Conservation (phyloP, 352 stramenopile genomes). For the Globisporangium barbulae region DNA sequence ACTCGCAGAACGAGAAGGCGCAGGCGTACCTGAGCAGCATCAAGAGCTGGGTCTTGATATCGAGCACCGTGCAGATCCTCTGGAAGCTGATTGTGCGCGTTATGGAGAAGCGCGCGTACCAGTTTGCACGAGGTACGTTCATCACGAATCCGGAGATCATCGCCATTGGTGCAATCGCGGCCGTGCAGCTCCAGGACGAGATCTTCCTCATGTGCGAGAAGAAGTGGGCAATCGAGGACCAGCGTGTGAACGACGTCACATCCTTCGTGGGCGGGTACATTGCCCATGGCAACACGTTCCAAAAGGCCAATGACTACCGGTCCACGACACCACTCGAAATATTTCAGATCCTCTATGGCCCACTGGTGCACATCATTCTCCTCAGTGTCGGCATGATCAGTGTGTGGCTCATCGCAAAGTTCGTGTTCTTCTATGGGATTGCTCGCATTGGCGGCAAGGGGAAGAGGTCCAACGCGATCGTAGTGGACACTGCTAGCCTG, state of each 20-base stretch:
- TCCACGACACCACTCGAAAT: constrained; percentile 11
- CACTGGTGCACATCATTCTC: constrained; percentile 15
- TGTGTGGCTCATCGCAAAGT: constrained; percentile 4
- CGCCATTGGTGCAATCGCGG: constrained; percentile 15
- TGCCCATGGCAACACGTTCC: constrained; percentile 26
- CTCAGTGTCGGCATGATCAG: constrained; percentile 8
- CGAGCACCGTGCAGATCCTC: constrained; percentile 25
- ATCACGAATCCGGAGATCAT: constrained; percentile 25
- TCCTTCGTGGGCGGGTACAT: constrained; percentile 16
- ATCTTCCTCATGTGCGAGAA: constrained; percentile 23
- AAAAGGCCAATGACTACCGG: constrained; percentile 18
- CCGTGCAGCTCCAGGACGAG: constrained; percentile 3
- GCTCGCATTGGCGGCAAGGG: background rate
- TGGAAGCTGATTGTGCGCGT: constrained; percentile 28
- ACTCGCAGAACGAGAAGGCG: constrained; percentile 21
- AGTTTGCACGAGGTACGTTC: constrained; percentile 15
- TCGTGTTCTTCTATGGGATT: background rate
- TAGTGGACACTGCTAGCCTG: background rate
- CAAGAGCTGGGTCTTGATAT: constrained; percentile 34
- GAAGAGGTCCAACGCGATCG: background rate
- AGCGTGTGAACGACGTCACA: constrained; percentile 21
- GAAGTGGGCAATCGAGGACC: constrained; percentile 25
- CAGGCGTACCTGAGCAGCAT: constrained; percentile 41
- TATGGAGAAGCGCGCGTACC: constrained; percentile 34
- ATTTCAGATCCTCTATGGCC: constrained; percentile 18